Conservation (phyloP, 2,329 filamentous ascomycete genomes). For the Xylariaceae sp. region DNA sequence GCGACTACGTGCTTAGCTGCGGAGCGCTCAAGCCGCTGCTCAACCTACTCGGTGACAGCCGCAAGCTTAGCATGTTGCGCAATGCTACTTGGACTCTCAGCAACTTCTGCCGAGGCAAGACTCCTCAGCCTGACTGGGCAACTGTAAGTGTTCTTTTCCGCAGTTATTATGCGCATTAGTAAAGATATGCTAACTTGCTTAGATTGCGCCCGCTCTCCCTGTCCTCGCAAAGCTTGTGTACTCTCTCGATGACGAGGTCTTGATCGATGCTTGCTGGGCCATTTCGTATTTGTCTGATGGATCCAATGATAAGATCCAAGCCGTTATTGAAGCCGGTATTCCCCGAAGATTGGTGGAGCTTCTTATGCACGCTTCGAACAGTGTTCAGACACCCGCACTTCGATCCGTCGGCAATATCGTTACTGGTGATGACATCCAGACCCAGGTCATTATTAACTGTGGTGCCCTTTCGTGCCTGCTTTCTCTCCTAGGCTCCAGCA, state of each 20-base stretch:
- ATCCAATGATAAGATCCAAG: slow-evolving; percentile 98
- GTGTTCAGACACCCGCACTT: slow-evolving; percentile 93
- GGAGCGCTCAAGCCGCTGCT: slow-evolving; percentile 89
- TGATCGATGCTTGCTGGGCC: slow-evolving; percentile 99
- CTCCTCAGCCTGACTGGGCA: slow-evolving; percentile 94
- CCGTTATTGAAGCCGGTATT: slow-evolving; percentile 96
- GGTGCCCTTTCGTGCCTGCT: slow-evolving; percentile 88
- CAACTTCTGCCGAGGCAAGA: slow-evolving; percentile 99
- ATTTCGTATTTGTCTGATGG: slow-evolving; percentile 98
- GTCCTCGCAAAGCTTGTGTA: slow-evolving; percentile 97
- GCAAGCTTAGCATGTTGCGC: slow-evolving; percentile 97
- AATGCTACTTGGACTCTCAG: slow-evolving; percentile 99
- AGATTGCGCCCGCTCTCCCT: slow-evolving; percentile 92
- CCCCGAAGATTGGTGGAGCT: slow-evolving; percentile 94
- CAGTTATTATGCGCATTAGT: not conserved
- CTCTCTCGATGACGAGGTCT: slow-evolving; percentile 93
- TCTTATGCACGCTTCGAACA: slow-evolving; percentile 96
- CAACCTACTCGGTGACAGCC: slow-evolving; percentile 86
- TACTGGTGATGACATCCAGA: slow-evolving; percentile 96
- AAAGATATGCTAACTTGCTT: slow-evolving; percentile 17
- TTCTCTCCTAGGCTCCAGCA: slow-evolving; percentile 89
- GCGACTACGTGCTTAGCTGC: slow-evolving; percentile 89
- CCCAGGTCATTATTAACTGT: slow-evolving; percentile 98
- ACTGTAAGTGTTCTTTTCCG: slow-evolving; percentile 58
- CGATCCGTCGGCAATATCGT: slow-evolving; percentile 98